Evolutionary conservation across 2,329 filamentous ascomycete species (phyloP).

Genomic region (Cercospora zeina): DNA sequence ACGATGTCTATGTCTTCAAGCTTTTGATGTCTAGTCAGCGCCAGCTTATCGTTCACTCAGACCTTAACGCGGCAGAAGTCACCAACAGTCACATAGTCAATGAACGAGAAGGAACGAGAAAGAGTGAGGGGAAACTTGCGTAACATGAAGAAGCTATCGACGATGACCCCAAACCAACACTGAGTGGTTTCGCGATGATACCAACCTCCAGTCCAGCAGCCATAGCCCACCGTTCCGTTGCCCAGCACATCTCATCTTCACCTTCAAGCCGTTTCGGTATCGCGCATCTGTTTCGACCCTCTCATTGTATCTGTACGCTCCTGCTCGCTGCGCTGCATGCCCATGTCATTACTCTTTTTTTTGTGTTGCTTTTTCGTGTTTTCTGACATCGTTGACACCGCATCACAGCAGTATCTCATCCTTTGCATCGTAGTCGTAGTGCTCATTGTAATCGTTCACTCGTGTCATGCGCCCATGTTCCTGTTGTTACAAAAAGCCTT

Average conservation of each 20-base stretch:
- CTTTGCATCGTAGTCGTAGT: neutral
- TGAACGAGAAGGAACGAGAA: neutral
- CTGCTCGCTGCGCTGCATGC: neutral
- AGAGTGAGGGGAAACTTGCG: neutral
- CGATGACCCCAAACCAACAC: neutral
- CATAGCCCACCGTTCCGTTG: constrained; percentile 9
- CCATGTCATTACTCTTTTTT: neutral
- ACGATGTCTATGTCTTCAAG: neutral
- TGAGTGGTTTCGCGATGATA: neutral
- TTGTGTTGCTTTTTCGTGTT: neutral
- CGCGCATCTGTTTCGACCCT: neutral
- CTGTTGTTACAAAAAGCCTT: constrained; percentile 3
- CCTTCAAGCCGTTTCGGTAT: neutral
- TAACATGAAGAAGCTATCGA: neutral
- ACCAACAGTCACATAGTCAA: neutral
- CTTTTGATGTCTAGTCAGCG: neutral
- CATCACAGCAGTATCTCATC: neutral
- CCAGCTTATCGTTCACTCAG: neutral
- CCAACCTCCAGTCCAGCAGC: constrained; percentile 12
- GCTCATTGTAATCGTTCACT: neutral
- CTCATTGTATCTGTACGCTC: neutral
- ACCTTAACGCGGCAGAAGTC: neutral
- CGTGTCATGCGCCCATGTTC: constrained; percentile 5
- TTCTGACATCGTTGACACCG: neutral
- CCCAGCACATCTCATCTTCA: constrained; percentile 2